phyloP scores from a whole-genome alignment of 2,329 filamentous ascomycete genomes.

The Xylaria sp. region DNA sequence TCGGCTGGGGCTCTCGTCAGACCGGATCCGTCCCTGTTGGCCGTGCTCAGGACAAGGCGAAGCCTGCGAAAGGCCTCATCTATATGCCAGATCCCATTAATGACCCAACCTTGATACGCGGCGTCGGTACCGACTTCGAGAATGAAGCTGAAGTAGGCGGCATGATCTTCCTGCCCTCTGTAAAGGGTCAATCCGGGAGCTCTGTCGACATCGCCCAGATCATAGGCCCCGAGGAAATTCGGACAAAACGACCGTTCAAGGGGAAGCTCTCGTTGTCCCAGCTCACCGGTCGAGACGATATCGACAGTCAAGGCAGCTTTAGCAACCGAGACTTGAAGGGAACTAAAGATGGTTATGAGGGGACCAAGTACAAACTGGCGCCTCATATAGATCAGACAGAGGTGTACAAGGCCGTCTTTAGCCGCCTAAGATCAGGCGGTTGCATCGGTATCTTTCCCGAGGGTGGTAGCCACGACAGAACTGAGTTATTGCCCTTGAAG shows the following conservation, averaged over 20 bases:
- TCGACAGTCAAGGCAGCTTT: conserved; percentile 73
- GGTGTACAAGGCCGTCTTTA: conserved; percentile 93
- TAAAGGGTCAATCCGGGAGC: conserved; percentile 78
- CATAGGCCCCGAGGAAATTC: conserved; percentile 79
- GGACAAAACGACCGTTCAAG: conserved; percentile 88
- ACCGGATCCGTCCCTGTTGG: conserved; percentile 94
- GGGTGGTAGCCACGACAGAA: conserved; percentile 93
- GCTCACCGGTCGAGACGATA: conserved; percentile 81
- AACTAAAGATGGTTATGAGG: conserved; percentile 71
- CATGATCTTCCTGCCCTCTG: conserved; percentile 84
- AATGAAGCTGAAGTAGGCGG: conserved; percentile 80
- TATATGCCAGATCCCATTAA: conserved; percentile 90
- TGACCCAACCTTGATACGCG: conserved; percentile 81
- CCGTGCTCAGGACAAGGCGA: conserved; percentile 88
- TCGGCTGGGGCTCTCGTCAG: conserved; percentile 85
- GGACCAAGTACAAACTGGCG: conserved; percentile 85
- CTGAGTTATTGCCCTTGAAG: conserved; percentile 90
- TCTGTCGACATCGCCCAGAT: conserved; percentile 88
- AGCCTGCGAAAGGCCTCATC: conserved; percentile 79
- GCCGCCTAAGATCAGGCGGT: conserved; percentile 80
- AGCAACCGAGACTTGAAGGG: conserved; percentile 64
- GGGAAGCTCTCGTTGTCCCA: conserved; percentile 79
- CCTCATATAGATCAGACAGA: conserved; percentile 94
- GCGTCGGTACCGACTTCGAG: conserved; percentile 85
- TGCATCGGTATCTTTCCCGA: conserved; percentile 98